Evolutionary conservation across 495 filamentous ascomycete genomes (phyloP).

Genomic region (Monascus purpureus): DNA sequence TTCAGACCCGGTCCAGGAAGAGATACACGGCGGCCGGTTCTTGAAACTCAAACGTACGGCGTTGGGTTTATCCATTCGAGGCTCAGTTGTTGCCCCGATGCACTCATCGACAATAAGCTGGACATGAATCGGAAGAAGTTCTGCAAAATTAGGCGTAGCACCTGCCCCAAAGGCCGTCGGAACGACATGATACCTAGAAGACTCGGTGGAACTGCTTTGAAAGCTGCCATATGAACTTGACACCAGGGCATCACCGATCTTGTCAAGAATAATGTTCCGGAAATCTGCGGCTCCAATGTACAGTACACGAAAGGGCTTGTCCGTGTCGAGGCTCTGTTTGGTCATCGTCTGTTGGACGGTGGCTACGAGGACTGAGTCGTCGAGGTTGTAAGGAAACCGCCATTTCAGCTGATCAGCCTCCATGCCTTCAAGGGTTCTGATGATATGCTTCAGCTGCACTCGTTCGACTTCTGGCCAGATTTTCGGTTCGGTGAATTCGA

Average conservation of each 20-base stretch:
- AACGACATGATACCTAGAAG: conserved; percentile 59
- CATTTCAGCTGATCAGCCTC: conserved; percentile 35
- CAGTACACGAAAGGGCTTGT: conserved; percentile 54
- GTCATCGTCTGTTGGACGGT: conserved; percentile 64
- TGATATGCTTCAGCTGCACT: conserved; percentile 49
- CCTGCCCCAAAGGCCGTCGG: conserved; percentile 54
- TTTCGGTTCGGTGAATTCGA: conserved; percentile 49
- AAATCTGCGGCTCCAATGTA: conserved; percentile 51
- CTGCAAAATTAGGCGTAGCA: conserved; percentile 42
- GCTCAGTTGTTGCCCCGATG: conserved; percentile 34
- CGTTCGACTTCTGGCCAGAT: conserved; percentile 34
- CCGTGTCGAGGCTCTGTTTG: conserved; percentile 42
- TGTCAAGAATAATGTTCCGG: conserved; percentile 58
- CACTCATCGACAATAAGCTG: conserved; percentile 68
- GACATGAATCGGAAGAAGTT: conserved; percentile 61
- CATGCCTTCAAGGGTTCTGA: conserved; percentile 40
- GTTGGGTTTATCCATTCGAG: conserved; percentile 24
- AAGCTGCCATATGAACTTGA: conserved; percentile 30
- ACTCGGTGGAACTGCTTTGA: conserved; percentile 32
- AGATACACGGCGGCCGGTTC: conserved; percentile 33
- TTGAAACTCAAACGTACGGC: conserved; percentile 45
- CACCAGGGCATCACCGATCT: conserved; percentile 52
- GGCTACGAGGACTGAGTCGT: conserved; percentile 28
- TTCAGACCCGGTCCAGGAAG: conserved; percentile 30
- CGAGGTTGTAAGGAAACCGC: conserved; percentile 15